Percentiles rank a stretch among this genome's conserved stretches.
phyloP scores from a whole-genome alignment of 176 grass and related monocot genomes.

The Ensete ventricosum region DNA sequence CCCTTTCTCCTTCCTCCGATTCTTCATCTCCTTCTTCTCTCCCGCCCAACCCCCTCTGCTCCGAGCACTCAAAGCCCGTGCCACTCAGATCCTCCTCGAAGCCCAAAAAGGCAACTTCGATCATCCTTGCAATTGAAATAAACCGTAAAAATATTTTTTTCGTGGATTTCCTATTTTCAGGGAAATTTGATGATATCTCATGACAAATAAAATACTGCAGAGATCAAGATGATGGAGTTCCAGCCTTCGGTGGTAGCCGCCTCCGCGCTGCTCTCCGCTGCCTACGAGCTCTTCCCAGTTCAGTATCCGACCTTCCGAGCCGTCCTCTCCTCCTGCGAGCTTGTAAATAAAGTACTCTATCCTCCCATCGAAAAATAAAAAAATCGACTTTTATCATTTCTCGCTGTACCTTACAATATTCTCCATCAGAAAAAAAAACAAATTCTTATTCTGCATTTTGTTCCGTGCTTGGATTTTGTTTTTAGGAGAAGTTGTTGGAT shows the following conservation, averaged over 20 bases:
- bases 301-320: slow-evolving; percentile 52
- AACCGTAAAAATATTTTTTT: neutral
- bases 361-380: neutral
- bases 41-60: slow-evolving; percentile 35
- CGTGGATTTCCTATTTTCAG: neutral
- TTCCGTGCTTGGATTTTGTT: too few relatives aligned
- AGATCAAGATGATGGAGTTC: slow-evolving; percentile 75
- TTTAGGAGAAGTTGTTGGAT: slow-evolving; percentile 56
- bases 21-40: slow-evolving; percentile 63
- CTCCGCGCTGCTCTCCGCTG: slow-evolving; percentile 49
- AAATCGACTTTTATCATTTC: too few relatives aligned
- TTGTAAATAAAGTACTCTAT: slow-evolving; percentile 75
- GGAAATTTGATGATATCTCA: neutral
- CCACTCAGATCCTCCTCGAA: slow-evolving; percentile 47
- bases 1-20: slow-evolving; percentile 82
- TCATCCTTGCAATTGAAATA: neutral
- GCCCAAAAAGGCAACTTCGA: slow-evolving; percentile 44
- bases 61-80: slow-evolving; percentile 49
- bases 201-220: slow-evolving; percentile 17
- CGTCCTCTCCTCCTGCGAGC: slow-evolving; percentile 46
- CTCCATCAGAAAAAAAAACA: too few relatives aligned
- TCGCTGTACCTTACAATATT: too few relatives aligned
- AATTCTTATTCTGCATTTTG: too few relatives aligned
- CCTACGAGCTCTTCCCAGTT: slow-evolving; percentile 50
- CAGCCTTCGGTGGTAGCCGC: slow-evolving; percentile 55